A percentile compares a stretch with the other conserved stretches of the same genome.
Evolutionary conservation across 2,329 filamentous ascomycete species (phyloP).

Genomic region (Cladorrhinum sp.): DNA sequence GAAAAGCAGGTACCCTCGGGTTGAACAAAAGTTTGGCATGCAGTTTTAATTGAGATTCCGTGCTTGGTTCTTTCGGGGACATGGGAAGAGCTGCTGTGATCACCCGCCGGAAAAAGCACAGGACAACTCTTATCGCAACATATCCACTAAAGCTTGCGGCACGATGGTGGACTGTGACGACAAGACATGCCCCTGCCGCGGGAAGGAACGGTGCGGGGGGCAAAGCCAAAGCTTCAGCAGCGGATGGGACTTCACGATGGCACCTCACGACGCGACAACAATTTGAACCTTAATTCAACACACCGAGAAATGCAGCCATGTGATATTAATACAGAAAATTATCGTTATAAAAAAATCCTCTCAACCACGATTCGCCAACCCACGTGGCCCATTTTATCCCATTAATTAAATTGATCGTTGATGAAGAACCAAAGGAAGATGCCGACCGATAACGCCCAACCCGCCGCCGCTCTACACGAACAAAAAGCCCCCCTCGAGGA

Average conservation of each 20-base stretch:
- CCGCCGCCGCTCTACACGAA: constrained; percentile 1
- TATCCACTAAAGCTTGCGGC: background rate
- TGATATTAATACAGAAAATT: constrained; percentile 6
- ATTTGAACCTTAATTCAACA: background rate
- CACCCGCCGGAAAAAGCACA: constrained; percentile 1
- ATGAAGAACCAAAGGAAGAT: background rate
- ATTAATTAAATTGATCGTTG: background rate
- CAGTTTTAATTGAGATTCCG: constrained; percentile 2
- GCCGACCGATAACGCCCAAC: background rate
- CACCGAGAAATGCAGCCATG: background rate
- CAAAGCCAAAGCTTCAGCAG: constrained; percentile 2
- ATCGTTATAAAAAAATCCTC: background rate
- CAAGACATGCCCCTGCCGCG: background rate
- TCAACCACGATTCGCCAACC: constrained; percentile 10
- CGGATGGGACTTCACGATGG: background rate
- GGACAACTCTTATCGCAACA: background rate
- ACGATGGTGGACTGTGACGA: no score
- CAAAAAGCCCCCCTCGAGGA: background rate
- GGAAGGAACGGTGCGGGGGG: background rate
- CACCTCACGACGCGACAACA: background rate
- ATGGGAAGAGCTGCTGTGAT: background rate
- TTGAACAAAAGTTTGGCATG: background rate
- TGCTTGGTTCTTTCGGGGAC: background rate
- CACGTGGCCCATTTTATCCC: background rate
- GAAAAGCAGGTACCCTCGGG: background rate